phyloP scores from a whole-genome alignment of 2,329 filamentous ascomycete genomes.

The Torrubiella hemipterigena region DNA sequence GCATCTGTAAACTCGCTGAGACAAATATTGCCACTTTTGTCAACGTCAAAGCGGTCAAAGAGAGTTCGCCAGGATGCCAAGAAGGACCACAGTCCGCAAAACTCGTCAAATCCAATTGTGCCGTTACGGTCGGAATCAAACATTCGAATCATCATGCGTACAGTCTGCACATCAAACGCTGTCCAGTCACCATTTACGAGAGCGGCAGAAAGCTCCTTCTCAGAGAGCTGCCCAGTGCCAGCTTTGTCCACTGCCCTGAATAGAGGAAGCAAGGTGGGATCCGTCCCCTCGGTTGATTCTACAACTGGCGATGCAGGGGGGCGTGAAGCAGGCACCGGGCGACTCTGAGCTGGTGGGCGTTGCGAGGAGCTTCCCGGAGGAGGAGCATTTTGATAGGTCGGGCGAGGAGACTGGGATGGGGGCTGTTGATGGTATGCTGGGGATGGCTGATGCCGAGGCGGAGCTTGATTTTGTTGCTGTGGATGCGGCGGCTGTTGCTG shows the following conservation, averaged over 20 bases:
- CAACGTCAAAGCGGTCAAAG: conserved; percentile 89
- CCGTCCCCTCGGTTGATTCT: conserved; percentile 35
- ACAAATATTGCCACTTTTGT: conserved; percentile 77
- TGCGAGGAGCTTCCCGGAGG: conserved; percentile 31
- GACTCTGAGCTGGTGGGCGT: conserved; percentile 30
- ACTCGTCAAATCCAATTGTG: conserved; percentile 88
- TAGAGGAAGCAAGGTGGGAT: conserved; percentile 68
- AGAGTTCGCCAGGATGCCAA: conserved; percentile 86
- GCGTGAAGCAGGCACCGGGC: conserved; percentile 44
- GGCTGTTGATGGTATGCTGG: too few relatives aligned
- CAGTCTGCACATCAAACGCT: conserved; percentile 84
- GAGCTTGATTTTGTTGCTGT: conserved; percentile 7
- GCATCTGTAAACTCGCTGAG: conserved; percentile 82
- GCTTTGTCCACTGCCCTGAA: conserved; percentile 88
- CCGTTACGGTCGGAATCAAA: conserved; percentile 88
- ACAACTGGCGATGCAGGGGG: conserved; percentile 54
- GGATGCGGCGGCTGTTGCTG: conserved; percentile 18
- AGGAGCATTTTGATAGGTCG: conserved; percentile 25
- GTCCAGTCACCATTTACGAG: conserved; percentile 96
- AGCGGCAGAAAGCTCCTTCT: conserved; percentile 75
- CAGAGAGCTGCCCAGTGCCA: conserved; percentile 67
- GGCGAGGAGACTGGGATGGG: conserved; percentile 8
- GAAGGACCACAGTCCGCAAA: conserved; percentile 93
- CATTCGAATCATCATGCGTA: conserved; percentile 99
- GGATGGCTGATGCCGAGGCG: conserved; percentile 8